phyloP scores from a whole-genome alignment of 768 basidiomycete species.

The Boletus insuetus region DNA sequence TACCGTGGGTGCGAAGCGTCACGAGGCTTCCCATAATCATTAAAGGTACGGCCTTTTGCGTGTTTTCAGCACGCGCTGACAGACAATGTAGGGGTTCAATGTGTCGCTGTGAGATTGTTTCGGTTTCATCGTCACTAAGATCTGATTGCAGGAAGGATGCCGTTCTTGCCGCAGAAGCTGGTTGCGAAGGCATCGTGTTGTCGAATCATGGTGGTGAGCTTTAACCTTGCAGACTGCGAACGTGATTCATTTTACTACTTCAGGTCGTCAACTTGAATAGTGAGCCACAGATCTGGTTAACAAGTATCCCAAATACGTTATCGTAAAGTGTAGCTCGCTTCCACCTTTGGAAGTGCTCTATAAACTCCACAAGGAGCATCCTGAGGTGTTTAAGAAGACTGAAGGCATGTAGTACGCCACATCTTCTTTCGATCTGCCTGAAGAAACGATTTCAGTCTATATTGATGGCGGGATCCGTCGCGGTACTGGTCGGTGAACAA shows the following conservation, averaged over 20 bases:
- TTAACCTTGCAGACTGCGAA: not conserved
- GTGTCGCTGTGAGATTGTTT: conserved; percentile 49
- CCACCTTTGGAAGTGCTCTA: conserved; percentile 80
- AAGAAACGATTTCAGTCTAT: conserved; percentile 52
- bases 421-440: not conserved
- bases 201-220: conserved; percentile 85
- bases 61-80: conserved; percentile 5
- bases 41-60: conserved; percentile 48
- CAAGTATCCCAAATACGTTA: not conserved
- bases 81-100: conserved; percentile 57
- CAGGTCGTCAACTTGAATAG: conserved; percentile 80
- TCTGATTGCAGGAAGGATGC: conserved; percentile 59
- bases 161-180: conserved; percentile 76
- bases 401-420: conserved; percentile 48
- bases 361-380: conserved; percentile 65
- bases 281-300: conserved; percentile 32
- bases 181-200: conserved; percentile 83
- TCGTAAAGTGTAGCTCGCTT: conserved; percentile 50
- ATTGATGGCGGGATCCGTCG: conserved; percentile 77
- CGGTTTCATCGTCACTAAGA: not conserved
- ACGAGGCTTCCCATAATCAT: conserved; percentile 71
- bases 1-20: conserved; percentile 71
- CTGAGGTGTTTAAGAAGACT: conserved; percentile 67
- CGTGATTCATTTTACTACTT: not conserved
- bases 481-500: conserved; percentile 59